Percentiles rank a stretch among this genome's conserved stretches.
These are phyloP conservation scores for Cruciata laevipes DNA, from an alignment of 257 asterid species.

Conservation along the genomic window DNA sequence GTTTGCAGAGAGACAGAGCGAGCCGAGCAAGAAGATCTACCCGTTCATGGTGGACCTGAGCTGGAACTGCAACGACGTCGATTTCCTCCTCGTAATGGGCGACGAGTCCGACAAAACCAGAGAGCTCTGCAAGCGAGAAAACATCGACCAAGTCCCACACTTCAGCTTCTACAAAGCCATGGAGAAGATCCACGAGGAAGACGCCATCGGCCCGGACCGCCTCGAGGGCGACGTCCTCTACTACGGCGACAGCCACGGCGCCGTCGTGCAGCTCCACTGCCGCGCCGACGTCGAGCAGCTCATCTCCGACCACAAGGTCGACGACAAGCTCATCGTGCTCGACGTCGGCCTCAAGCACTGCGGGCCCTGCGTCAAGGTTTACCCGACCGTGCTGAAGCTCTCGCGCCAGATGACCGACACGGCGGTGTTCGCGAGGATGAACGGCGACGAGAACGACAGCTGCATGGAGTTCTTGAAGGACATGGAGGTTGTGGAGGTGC, in stretches of 20 bases:
- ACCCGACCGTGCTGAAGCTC: conserved; percentile 82
- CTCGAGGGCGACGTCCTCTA: conserved; percentile 84
- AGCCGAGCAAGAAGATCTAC: conserved; percentile 52
- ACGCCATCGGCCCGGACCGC: conserved; percentile 75
- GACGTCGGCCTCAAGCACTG: conserved; percentile 96
- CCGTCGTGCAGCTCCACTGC: conserved; percentile 71
- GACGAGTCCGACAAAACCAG: conserved; percentile 72
- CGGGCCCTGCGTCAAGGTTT: conserved; percentile 96
- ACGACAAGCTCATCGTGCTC: conserved; percentile 52
- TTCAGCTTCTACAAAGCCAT: conserved; percentile 86
- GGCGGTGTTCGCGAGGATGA: conserved; percentile 89
- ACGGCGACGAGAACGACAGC: conserved; percentile 93
- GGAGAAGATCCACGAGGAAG: conserved; percentile 96
- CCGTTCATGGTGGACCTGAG: conserved; percentile 90
- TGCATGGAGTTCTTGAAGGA: conserved; percentile 89
- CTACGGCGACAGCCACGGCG: conserved; percentile 89
- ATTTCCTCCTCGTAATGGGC: conserved; percentile 73
- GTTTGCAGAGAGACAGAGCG: conserved; percentile 52
- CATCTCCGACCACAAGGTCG: conserved; percentile 49
- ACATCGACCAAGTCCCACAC: conserved; percentile 63
- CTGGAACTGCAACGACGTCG: conserved; percentile 80
- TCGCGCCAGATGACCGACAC: conserved; percentile 72
- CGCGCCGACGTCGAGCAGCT: conserved; percentile 68
- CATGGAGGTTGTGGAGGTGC: conserved; percentile 83
- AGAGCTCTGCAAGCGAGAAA: conserved; percentile 66